A percentile compares a stretch with the other conserved stretches of the same genome.
These are phyloP conservation scores for Melanogaster broomeanus DNA, from an alignment of 768 basidiomycete genomes.

Conservation along the genomic window DNA sequence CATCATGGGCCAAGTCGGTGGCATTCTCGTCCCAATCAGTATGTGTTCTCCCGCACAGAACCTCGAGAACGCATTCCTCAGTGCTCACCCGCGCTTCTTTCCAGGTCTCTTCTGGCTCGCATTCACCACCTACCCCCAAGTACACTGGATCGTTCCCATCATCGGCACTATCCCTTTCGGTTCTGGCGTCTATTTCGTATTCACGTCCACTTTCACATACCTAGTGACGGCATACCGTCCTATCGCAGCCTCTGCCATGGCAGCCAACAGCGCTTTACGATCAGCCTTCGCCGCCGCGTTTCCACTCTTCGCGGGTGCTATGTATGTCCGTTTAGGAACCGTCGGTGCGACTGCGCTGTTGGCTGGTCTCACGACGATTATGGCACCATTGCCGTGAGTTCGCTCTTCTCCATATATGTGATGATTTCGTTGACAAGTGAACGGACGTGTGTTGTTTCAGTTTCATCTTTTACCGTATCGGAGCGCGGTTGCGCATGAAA, in stretches of 20 bases:
- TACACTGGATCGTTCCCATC: constrained; percentile 52
- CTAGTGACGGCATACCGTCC: constrained; percentile 53
- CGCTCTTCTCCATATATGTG: neutral
- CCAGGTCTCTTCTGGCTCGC: constrained; percentile 55
- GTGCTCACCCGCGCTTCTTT: neutral
- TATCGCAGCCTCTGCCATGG: constrained; percentile 60
- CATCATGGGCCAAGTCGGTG: constrained; percentile 69
- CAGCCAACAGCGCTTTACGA: constrained; percentile 61
- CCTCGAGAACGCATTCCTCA: neutral
- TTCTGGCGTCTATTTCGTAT: constrained; percentile 61
- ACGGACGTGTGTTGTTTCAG: constrained; percentile 23
- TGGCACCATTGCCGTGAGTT: constrained; percentile 64
- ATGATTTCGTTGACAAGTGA: neutral
- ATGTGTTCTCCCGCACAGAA: constrained; percentile 10
- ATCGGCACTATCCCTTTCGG: constrained; percentile 49
- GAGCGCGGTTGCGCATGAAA: constrained; percentile 43
- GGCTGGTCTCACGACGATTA: constrained; percentile 60
- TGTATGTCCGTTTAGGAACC: constrained; percentile 58
- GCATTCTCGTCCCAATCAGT: constrained; percentile 62
- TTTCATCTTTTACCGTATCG: constrained; percentile 50
- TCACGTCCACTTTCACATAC: constrained; percentile 67
- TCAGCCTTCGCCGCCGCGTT: constrained; percentile 50
- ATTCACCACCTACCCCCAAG: constrained; percentile 48
- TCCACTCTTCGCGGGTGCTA: constrained; percentile 52
- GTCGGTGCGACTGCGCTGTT: constrained; percentile 75